Conservation (phyloP, 176 grass and related monocot genomes). For the Tillandsia fasciculata region DNA sequence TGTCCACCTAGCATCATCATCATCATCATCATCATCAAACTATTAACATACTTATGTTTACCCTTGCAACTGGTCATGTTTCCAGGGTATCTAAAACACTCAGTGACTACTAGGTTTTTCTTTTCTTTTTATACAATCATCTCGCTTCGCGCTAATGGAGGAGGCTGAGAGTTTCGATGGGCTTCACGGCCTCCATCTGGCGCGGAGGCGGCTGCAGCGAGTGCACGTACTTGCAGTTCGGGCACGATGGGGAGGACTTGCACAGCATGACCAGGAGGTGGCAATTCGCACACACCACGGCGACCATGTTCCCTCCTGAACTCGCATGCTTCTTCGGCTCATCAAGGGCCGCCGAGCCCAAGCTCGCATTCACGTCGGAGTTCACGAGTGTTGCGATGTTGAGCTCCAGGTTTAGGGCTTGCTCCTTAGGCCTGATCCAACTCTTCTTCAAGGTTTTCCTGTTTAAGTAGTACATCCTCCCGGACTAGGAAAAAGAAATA, state of each 20-base stretch:
- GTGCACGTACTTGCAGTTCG: conserved; percentile 87
- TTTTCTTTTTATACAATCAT: conserved; percentile 36
- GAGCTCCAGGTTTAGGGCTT: conserved; percentile 68
- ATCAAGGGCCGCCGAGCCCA: not conserved
- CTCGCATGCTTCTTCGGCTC: conserved; percentile 19
- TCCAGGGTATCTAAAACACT: conserved; percentile 12
- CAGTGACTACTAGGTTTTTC: conserved; percentile 6
- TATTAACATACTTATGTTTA: conserved; percentile 25
- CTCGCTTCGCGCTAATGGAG: conserved; percentile 43
- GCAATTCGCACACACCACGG: conserved; percentile 71
- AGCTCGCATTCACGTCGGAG: not conserved
- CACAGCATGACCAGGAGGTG: conserved; percentile 86
- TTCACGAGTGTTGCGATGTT: conserved; percentile 36
- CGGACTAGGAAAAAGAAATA: conserved; percentile 48
- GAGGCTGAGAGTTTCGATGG: conserved; percentile 77
- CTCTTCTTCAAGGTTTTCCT: conserved; percentile 83
- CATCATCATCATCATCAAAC: not conserved
- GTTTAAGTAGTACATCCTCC: conserved; percentile 96
- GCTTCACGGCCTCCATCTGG: conserved; percentile 35
- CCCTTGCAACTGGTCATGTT: conserved; percentile 16
- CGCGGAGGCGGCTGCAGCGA: conserved; percentile 20
- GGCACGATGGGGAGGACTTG: conserved; percentile 72
- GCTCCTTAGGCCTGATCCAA: conserved; percentile 65
- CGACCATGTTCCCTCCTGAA: conserved; percentile 60
- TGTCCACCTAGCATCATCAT: conserved; percentile 15